Conservation (phyloP, 148 eudicot genomes). For the Rhododendron kiyosumense region DNA sequence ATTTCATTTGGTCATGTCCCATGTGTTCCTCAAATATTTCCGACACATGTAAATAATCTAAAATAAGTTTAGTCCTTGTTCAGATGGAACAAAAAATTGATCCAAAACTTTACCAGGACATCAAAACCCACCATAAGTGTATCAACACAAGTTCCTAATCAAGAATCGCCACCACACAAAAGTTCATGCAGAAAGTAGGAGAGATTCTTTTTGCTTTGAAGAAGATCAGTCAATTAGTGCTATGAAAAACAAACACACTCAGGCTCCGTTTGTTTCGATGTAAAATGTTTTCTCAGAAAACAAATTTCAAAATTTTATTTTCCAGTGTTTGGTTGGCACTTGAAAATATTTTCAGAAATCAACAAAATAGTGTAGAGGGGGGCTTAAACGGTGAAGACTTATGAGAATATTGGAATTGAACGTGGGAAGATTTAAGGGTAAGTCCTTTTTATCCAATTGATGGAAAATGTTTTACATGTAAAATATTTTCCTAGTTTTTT, state of each 20-base stretch:
- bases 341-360: no score
- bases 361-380: no score
- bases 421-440: no score
- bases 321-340: no score
- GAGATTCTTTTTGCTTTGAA: neutral
- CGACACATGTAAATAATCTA: neutral
- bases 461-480: no score
- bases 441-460: no score
- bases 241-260: neutral
- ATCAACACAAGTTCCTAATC: neutral
- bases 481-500: no score
- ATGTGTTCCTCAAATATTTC: neutral
- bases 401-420: no score
- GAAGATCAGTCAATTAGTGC: neutral
- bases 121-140: neutral
- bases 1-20: neutral
- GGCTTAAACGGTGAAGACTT: no score
- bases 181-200: neutral
- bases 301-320: no score
- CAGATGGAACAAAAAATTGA: neutral
- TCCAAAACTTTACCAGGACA: neutral
- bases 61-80: neutral
- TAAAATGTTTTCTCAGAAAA: no score
- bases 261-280: no score
- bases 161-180: neutral